A percentile compares a stretch with the other conserved stretches of the same genome.
Conservation (phyloP, 306 rosid species). For the Quercus dentata region DNA sequence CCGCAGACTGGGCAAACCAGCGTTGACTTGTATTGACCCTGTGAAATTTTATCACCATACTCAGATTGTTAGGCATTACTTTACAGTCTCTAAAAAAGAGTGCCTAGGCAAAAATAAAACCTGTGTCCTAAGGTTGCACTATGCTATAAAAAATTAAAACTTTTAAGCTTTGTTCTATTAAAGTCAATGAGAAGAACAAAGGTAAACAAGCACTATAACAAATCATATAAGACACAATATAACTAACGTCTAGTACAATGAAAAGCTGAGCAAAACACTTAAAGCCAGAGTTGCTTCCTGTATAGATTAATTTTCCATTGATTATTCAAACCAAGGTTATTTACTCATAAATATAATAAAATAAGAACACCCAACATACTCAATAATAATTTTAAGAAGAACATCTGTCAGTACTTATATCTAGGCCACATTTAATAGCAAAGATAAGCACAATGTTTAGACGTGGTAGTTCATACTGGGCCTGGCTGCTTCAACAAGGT, state of each 20-base stretch:
- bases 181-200: not conserved
- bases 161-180: not conserved
- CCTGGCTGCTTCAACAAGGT: not conserved
- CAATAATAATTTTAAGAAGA: not conserved
- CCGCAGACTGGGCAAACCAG: slow-evolving; percentile 89
- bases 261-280: not conserved
- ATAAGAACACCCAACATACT: not conserved
- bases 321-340: not conserved
- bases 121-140: not conserved
- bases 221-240: too few relatives aligned
- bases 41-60: slow-evolving; percentile 27
- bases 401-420: not conserved
- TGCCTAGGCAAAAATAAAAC: not conserved
- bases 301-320: not conserved
- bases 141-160: not conserved
- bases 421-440: not conserved
- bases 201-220: not conserved
- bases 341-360: not conserved
- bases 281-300: not conserved
- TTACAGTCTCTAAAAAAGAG: not conserved
- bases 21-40: slow-evolving; percentile 99
- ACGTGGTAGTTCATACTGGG: not conserved
- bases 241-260: not conserved
- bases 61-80: not conserved
- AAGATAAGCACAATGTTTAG: not conserved